These are phyloP conservation scores for Tagetes erecta DNA, from an alignment of 129 eudicot species.

Conservation along the genomic window DNA sequence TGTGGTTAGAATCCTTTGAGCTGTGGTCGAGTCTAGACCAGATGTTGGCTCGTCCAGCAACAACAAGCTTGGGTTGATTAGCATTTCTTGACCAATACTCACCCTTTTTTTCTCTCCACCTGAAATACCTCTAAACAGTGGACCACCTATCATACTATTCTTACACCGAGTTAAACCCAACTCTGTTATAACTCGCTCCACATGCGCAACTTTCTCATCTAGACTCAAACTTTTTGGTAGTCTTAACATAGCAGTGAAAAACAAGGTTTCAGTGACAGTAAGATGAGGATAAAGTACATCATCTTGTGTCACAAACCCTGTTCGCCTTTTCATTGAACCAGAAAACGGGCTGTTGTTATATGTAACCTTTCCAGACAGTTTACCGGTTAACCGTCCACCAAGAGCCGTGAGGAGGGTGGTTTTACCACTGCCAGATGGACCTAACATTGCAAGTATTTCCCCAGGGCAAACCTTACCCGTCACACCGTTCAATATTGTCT, in stretches of 20 bases:
- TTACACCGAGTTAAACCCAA: constrained; percentile 68
- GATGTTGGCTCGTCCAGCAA: constrained; percentile 95
- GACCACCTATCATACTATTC: constrained; percentile 95
- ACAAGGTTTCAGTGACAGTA: constrained; percentile 82
- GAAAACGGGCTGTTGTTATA: constrained; percentile 80
- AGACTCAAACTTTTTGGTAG: constrained; percentile 60
- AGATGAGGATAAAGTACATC: constrained; percentile 92
- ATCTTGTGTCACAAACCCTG: constrained; percentile 96
- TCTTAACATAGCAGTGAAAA: constrained; percentile 87
- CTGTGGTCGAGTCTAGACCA: constrained; percentile 92
- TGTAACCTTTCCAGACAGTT: constrained; percentile 77
- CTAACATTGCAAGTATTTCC: constrained; percentile 91
- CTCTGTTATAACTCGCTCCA: constrained; percentile 66
- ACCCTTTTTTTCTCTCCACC: constrained; percentile 88
- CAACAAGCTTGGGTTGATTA: constrained; percentile 84
- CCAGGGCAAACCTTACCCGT: constrained; percentile 86
- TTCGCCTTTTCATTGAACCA: constrained; percentile 73
- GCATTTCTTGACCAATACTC: constrained; percentile 95
- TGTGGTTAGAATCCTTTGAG: constrained; percentile 63
- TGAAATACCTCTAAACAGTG: constrained; percentile 87
- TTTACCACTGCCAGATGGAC: constrained; percentile 99
- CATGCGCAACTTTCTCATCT: constrained; percentile 67
- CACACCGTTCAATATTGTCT: constrained; percentile 77
- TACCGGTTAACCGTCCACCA: constrained; percentile 82
- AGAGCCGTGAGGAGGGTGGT: constrained; percentile 94